Conservation (phyloP, 495 filamentous ascomycete species). For the Neurospora sp. region DNA sequence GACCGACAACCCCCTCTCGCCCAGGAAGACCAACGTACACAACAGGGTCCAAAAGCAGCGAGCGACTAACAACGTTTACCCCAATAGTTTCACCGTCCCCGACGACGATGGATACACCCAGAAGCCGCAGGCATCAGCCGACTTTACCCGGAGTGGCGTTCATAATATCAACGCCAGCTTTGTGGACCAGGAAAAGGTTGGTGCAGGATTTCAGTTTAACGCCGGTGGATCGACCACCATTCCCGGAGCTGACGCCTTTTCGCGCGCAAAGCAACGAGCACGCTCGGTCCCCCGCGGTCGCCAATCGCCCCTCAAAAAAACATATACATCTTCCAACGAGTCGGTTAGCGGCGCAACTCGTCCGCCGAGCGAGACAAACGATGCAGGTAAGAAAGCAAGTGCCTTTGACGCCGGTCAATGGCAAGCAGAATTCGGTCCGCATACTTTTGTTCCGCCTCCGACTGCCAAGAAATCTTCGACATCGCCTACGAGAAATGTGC, state of each 20-base stretch:
- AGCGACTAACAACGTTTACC: slow-evolving; percentile 22
- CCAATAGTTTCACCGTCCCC: slow-evolving; percentile 41
- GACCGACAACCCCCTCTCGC: background rate
- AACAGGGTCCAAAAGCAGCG: slow-evolving; percentile 7
- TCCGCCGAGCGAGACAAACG: slow-evolving; percentile 1
- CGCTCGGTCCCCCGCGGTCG: slow-evolving; percentile 27
- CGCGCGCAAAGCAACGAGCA: slow-evolving; percentile 23
- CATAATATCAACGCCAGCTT: slow-evolving; percentile 68
- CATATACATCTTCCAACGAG: slow-evolving; percentile 8
- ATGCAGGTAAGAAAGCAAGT: slow-evolving; percentile 5
- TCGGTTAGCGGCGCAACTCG: slow-evolving; percentile 1
- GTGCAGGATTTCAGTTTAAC: slow-evolving; percentile 29
- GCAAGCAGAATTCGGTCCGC: slow-evolving; percentile 50
- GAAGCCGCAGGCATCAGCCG: slow-evolving; percentile 10
- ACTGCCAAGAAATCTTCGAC: slow-evolving; percentile 15
- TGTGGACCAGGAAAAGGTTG: slow-evolving; percentile 26
- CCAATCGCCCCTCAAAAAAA: slow-evolving; percentile 18
- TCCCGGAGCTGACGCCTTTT: slow-evolving; percentile 17
- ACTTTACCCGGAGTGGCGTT: slow-evolving; percentile 48
- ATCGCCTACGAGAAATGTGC: slow-evolving; percentile 28
- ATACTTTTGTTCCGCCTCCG: slow-evolving; percentile 43
- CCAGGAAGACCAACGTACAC: background rate
- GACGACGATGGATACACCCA: slow-evolving; percentile 21
- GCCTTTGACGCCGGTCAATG: slow-evolving; percentile 59
- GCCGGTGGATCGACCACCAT: slow-evolving; percentile 21